Conservation (phyloP, 2,329 filamentous ascomycete species). For the Xylaria polymorpha region DNA sequence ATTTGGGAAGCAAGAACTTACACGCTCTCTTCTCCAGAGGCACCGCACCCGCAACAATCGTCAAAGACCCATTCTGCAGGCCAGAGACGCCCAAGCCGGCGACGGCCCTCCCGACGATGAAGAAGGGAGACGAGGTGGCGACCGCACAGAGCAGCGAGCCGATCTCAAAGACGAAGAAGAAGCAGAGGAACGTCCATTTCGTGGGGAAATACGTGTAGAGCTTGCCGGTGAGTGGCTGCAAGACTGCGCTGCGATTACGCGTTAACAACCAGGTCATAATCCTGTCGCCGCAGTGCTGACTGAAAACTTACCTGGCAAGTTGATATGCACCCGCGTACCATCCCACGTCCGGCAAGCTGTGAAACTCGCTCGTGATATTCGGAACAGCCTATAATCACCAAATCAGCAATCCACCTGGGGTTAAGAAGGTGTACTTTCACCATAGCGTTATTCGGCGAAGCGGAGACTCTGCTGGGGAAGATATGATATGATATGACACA, state of each 20-base stretch:
- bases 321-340: constrained; percentile 67
- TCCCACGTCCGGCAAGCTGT: constrained; percentile 63
- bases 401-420: constrained; percentile 12
- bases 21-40: constrained; percentile 56
- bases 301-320: constrained; percentile 54
- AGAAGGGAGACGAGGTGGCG: constrained; percentile 60
- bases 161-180: constrained; percentile 65
- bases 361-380: constrained; percentile 62
- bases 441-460: not conserved
- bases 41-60: constrained; percentile 58
- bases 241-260: constrained; percentile 53
- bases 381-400: constrained; percentile 55
- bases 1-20: constrained; percentile 36
- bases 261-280: not conserved
- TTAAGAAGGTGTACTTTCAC: not conserved
- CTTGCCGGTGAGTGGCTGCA: constrained; percentile 65
- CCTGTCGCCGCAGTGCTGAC: too few species aligned
- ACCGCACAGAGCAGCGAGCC: constrained; percentile 66
- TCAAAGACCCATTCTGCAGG: constrained; percentile 63
- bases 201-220: constrained; percentile 58
- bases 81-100: constrained; percentile 65
- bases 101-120: constrained; percentile 66
- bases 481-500: too few species aligned
- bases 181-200: constrained; percentile 54
- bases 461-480: not conserved